These are phyloP conservation scores for Pseudogymnoascus sp. DNA, from an alignment of 2,329 filamentous ascomycete genomes.

Conservation along the genomic window DNA sequence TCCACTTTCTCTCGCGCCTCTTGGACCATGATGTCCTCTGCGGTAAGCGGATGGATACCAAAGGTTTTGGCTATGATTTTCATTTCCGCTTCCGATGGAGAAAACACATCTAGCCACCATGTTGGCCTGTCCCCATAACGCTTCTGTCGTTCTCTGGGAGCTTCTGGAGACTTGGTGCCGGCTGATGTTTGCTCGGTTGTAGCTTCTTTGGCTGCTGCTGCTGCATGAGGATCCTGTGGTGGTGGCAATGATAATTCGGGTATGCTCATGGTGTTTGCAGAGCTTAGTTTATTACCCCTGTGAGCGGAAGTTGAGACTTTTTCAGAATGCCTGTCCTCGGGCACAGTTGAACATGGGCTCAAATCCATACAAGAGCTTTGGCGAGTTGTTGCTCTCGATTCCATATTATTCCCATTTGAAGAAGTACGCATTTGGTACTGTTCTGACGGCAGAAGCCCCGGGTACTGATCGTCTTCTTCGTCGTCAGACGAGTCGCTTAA, in stretches of 20 bases:
- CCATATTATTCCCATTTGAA: conserved; percentile 28
- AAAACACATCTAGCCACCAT: conserved; percentile 93
- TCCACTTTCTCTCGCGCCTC: conserved; percentile 98
- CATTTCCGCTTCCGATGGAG: conserved; percentile 91
- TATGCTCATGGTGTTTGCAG: background rate
- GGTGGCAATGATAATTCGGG: background rate
- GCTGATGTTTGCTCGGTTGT: conserved; percentile 33
- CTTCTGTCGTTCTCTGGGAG: conserved; percentile 34
- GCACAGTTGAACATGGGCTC: conserved; percentile 15
- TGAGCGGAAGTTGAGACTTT: background rate
- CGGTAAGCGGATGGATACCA: conserved; percentile 88
- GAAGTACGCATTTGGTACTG: conserved; percentile 23
- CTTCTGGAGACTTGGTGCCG: conserved; percentile 32
- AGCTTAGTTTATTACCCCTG: background rate
- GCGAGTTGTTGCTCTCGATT: conserved; percentile 38
- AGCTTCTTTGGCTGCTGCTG: conserved; percentile 18
- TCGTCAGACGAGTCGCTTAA: conserved; percentile 62
- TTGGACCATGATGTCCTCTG: conserved; percentile 95
- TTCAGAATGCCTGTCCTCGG: background rate
- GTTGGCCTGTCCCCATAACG: conserved; percentile 76
- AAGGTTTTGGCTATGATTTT: conserved; percentile 86
- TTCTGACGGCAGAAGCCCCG: conserved; percentile 22
- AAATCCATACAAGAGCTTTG: conserved; percentile 26
- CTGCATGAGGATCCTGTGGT: background rate
- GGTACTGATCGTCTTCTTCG: conserved; percentile 48